Evolutionary conservation across 1,139 yeast genomes (phyloP), one percentile per base, ranked within the genome.

Genomic region (Suhomyces atakaporum): DNA sequence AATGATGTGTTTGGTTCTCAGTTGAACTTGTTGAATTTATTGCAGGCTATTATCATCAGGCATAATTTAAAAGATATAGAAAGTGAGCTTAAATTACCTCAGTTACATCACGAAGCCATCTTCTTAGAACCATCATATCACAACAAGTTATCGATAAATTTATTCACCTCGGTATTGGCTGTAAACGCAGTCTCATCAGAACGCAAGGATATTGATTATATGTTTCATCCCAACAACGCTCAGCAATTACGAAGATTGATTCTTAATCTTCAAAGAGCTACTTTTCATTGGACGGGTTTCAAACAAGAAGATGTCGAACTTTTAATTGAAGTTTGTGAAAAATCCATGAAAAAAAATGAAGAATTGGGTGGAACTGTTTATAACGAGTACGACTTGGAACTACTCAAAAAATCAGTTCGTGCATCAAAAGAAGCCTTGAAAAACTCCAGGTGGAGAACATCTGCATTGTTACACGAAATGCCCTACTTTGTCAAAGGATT

Each of bases 281-380:
- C 89, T 0, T 81, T 82, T 50, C 80, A 79, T 49, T 83, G 89
- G 89, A 79, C 87, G 2, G 88, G 88, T 0, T 82, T 82, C 49
- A 69, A 80, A 19, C 70, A 69, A 27, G 68, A 65, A 26, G 85
- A 80, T 54, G 63, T 79, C 10, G 75, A 75, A 31, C 68, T 74
- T 15, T 61, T 81, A 50, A 54, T 75, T 3, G 59, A 63, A 26
- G 72, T 81, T 22, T 73, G 82, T 38, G 59, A 66, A 24, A 57
- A 60, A n/a, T 69, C 79, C 2, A 47, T 79, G 35, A 55, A 66
- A 31, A 65, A 73, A 40, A 57, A 62, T 28, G 30, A 45, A 24
- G 40, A 48, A 6, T 45, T 51, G 26, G 65, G 64, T 0, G 36
- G 45, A 1, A 23, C 28, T 3, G 41, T 50, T 1, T 77, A 75